Conservation (phyloP, 2,329 filamentous ascomycete species). For the Dactylellina cionopaga region DNA sequence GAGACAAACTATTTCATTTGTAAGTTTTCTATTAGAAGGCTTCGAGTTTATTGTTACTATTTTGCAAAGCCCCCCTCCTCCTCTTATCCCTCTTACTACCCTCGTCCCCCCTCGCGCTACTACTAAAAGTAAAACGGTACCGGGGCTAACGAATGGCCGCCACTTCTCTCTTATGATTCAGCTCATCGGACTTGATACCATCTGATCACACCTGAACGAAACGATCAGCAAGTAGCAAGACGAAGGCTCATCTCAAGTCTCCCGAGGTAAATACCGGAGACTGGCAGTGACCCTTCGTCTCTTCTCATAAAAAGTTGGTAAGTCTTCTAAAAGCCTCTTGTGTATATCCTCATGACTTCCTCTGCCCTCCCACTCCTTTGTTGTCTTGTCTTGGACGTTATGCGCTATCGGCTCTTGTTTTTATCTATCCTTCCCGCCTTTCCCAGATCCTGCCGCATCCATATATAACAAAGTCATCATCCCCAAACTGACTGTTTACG, state of each 20-base stretch:
- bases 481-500: conserved; percentile 33
- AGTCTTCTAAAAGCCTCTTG: conserved; percentile 18
- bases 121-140: conserved; percentile 50
- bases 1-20: conserved; percentile 52
- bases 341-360: conserved; percentile 47
- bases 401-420: conserved; percentile 46
- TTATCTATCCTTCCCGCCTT: conserved; percentile 30
- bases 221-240: conserved; percentile 49
- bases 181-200: conserved; percentile 52
- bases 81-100: too few relatives aligned
- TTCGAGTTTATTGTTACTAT: conserved; percentile 40
- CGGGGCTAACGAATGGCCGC: conserved; percentile 45
- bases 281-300: conserved; percentile 53
- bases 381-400: conserved; percentile 40
- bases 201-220: conserved; percentile 49
- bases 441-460: conserved; percentile 43
- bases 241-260: conserved; percentile 53
- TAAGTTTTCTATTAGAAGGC: conserved; percentile 51
- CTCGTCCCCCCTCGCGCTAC: too few relatives aligned
- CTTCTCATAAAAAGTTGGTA: conserved; percentile 52
- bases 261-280: conserved; percentile 51
- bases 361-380: conserved; percentile 5
- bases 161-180: conserved; percentile 51
- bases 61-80: conserved; percentile 49
- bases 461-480: conserved; percentile 47